Base-by-base conservation (phyloP, 768 basidiomycete species). In the Lentinula lateritia region DNA sequence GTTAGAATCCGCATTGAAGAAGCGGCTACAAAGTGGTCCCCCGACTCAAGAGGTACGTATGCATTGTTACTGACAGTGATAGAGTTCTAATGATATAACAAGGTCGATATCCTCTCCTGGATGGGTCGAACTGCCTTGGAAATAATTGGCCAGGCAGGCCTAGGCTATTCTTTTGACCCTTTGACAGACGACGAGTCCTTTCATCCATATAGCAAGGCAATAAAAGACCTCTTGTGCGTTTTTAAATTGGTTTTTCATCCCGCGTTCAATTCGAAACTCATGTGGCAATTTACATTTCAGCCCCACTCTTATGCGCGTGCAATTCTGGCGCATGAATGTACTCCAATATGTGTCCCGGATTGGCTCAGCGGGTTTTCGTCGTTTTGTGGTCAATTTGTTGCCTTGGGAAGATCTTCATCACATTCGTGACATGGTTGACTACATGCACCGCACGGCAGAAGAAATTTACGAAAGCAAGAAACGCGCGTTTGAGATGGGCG, bases 391-490 rank as follows among this genome's bases (percentile, higher is more conserved):
- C 28, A 36, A 60, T 15, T 52, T 61, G 12, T 45, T 70, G 5
- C 74, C 73, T 0, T 65, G 61, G 61, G 56, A 64, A 36, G 53
- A 61, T 3, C 52, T 73, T 15, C 71, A 68, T 34, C 60, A 65
- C n/a, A 52, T 72, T 10, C 62, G 66, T 36, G 35, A 64, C n/a
- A 72, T 74, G 48, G 63, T 70, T 7, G 75, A 75, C 36, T 55
- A 66, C 43, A 67, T 76, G 66, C 34, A 73, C n/a, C 38, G 68
- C 10, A 69, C 67, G 1, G 69, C 72, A 12, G 55, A 56, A 8
- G 62, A 63, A 8, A 70, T 76, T 34, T 69, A 71, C 28, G 60
- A 67, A 9, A 65, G 64, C 38, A 75, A 75, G 67, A 71, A 69
- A 50, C 52, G 32, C 23, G 71, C 73, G 2, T 53, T 73, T 13